Percentiles rank a stretch among this genome's conserved stretches.
These are phyloP conservation scores for Fusarium camptoceras DNA, from an alignment of 2,329 filamentous ascomycete species.

Conservation along the genomic window DNA sequence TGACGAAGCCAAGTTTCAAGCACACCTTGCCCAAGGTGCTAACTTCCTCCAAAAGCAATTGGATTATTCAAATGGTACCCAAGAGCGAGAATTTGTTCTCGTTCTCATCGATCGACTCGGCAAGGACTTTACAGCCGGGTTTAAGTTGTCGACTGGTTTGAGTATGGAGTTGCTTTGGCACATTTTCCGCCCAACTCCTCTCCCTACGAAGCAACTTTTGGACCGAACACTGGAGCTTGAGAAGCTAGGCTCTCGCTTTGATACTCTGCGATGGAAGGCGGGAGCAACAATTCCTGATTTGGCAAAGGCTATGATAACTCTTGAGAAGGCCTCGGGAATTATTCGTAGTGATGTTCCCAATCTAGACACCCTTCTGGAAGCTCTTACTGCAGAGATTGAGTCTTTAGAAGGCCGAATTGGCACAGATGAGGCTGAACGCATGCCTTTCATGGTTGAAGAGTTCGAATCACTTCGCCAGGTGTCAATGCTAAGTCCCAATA, in stretches of 20 bases:
- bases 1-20: constrained; percentile 73
- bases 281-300: constrained; percentile 64
- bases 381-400: constrained; percentile 63
- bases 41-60: constrained; percentile 55
- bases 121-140: constrained; percentile 73
- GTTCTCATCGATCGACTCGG: constrained; percentile 58
- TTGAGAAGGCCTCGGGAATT: constrained; percentile 68
- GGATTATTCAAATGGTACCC: constrained; percentile 38
- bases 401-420: constrained; percentile 61
- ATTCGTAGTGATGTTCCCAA: constrained; percentile 58
- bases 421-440: constrained; percentile 54
- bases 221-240: constrained; percentile 64
- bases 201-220: constrained; percentile 60
- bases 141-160: constrained; percentile 79
- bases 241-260: constrained; percentile 68
- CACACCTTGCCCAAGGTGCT: constrained; percentile 66
- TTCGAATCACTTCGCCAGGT: constrained; percentile 70
- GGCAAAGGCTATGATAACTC: constrained; percentile 63
- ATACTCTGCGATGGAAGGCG: constrained; percentile 69
- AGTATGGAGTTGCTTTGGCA: constrained; percentile 86
- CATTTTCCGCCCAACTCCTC: constrained; percentile 72
- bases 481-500: constrained; percentile 54
- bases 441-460: constrained; percentile 64
- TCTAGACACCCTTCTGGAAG: constrained; percentile 61
- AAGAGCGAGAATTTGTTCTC: constrained; percentile 53